phyloP scores from a whole-genome alignment of 164 flowering plant species.

The Chimonanthus salicifolius region DNA sequence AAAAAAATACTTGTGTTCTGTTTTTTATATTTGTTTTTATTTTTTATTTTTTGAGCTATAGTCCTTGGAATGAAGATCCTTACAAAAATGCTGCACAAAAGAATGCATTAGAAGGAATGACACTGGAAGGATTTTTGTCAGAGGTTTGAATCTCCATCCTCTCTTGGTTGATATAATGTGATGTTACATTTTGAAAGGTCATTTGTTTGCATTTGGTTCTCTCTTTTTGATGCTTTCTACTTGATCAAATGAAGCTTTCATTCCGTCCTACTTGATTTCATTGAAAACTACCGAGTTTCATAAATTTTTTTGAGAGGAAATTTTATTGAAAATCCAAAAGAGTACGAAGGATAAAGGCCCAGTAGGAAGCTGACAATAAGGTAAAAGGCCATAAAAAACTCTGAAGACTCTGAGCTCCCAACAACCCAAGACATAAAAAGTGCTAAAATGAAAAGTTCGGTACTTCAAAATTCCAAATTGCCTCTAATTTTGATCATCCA shows the following conservation, averaged over 20 bases:
- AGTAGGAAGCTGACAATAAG: no score
- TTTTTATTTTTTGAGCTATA: slow-evolving; percentile 13
- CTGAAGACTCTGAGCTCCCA: no score
- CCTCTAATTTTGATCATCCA: no score
- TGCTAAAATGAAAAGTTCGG: no score
- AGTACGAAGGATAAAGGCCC: no score
- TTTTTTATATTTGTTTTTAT: not conserved
- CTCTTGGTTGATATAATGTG: not conserved
- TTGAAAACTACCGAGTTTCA: no score
- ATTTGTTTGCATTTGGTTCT: not conserved
- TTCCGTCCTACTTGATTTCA: no score
- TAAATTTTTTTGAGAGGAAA: no score
- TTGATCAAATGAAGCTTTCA: not conserved
- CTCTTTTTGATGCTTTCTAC: not conserved
- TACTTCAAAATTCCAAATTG: no score
- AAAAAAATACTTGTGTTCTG: not conserved
- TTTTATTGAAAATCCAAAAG: no score
- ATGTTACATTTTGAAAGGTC: not conserved
- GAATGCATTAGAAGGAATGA: slow-evolving; percentile 73
- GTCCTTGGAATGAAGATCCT: slow-evolving; percentile 84
- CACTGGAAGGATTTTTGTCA: slow-evolving; percentile 80
- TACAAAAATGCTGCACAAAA: slow-evolving; percentile 72
- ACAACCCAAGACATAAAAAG: no score
- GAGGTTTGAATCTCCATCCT: slow-evolving; percentile 37
- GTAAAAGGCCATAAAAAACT: no score